Base-by-base conservation (phyloP, 495 filamentous ascomycete species). In the Penicillium arizonense region DNA sequence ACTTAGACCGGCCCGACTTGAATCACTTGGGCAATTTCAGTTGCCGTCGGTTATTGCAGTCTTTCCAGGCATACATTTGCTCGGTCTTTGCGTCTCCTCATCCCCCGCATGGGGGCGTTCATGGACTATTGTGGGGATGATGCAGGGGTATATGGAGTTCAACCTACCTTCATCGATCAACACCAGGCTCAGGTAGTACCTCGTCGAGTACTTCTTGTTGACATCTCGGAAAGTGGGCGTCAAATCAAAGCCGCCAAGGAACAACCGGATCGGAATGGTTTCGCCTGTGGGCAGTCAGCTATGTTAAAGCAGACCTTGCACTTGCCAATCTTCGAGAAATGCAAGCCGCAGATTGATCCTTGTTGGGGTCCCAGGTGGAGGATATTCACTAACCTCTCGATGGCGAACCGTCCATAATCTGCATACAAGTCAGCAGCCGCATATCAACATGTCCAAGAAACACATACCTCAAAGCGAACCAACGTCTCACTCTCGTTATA, bases 401-500 rank as follows among this genome's bases (percentile, higher is more conserved):
- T 50, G 94, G 94, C 12, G 93, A 97, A 50, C 94, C 94, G 71
- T 98, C 94, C 94, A 98, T 98, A 61, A 98, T 98, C 91, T 95
- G 57, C 43, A 52, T 16, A 5, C 35, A 24, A 13, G 48, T 73
- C 44, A 71, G 64, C 34, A 46, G 55, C 38, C 42, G 48, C 41
- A 34, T 55, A 12, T 3, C 20, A 41, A 13, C 16, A 14, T 28
- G 14, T 47, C 10, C 26, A 34, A 35, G 7, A 33, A 43, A 28
- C 56, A 59, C 82, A 67, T 69, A 94, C 90, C 85, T 99, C 94
- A 61, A 99, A 99, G 53, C 94, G 83, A 51, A 99, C 94, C 64
- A 99, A 75, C 12, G 94, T 99, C 75, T 99, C 94, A 72, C 91
- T 96, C 78, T 99, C 94, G 70, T 99, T 97, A 70, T 99, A 99